Base-by-base conservation (phyloP, 2,329 filamentous ascomycete genomes). In the Diplodia seriata region DNA sequence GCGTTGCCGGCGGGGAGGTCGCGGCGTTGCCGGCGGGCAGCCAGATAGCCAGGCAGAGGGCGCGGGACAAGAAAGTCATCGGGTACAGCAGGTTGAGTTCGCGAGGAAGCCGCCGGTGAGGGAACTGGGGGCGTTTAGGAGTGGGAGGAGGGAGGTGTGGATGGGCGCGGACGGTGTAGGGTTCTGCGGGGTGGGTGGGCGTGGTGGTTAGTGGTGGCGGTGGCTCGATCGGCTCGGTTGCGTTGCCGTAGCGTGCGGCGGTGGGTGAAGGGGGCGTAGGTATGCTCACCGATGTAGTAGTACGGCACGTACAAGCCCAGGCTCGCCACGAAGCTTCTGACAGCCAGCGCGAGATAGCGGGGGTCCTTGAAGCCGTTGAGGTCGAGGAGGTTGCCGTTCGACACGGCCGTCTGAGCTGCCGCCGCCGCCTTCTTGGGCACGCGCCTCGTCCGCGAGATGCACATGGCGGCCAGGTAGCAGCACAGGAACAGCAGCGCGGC, bases 221-320 rank as follows among this genome's bases (percentile, higher is more conserved):
- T n/a, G n/a, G n/a, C n/a, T n/a, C n/a, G n/a, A n/a, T n/a, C n/a
- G n/a, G n/a, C n/a, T n/a, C n/a, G n/a, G n/a, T n/a, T n/a, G n/a
- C n/a, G n/a, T n/a, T n/a, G n/a, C n/a, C n/a, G n/a, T n/a, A n/a
- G 31, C 31, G 31, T 3, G 23, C 23, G 23, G 23, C 23, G 23
- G 23, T 26, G 31, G 31, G 2, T 33, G n/a, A 3, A 23, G 15
- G 53, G 15, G 20, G 18, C 12, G 20, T n/a, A 4, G 49, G 11
- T 26, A 26, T 26, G 59, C 57, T n/a, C 40, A 69, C 68, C 63
- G 29, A 69, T 69, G 40, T 69, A 69, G 57, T 68, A 69, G 31
- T 68, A 69, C 20, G 68, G 68, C 12, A 69, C 54, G 18, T 55
- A 69, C 18, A 56, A 40, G 14, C 68, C 68, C 40, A 69, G 53